A percentile compares a stretch with the other conserved stretches of the same genome.
phyloP scores from a whole-genome alignment of 192 early-diverging fungal species.

The Backusella psychrophila region DNA sequence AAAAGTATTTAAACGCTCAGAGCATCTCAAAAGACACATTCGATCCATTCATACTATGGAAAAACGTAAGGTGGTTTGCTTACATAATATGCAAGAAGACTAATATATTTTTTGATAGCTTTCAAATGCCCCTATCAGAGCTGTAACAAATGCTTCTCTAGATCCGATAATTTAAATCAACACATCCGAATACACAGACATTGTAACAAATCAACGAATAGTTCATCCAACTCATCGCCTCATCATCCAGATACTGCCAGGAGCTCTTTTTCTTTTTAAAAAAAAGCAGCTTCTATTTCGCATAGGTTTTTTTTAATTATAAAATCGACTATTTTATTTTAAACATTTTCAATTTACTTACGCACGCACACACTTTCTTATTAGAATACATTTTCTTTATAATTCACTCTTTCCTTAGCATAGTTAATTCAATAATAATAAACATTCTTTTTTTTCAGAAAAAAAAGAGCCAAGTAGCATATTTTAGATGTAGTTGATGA shows the following conservation, averaged over 20 bases:
- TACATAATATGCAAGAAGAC: not conserved
- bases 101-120: constrained; percentile 29
- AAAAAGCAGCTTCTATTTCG: not conserved
- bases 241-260: constrained; percentile 1
- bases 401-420: not conserved
- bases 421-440: not conserved
- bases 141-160: constrained; percentile 57
- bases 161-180: constrained; percentile 56
- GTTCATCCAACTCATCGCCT: not conserved
- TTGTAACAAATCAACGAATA: constrained; percentile 21
- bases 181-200: constrained; percentile 58
- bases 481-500: not conserved
- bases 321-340: constrained; percentile 13
- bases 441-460: not conserved
- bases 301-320: constrained; percentile 2
- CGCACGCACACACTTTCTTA: not conserved
- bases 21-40: constrained; percentile 59
- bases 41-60: constrained; percentile 61
- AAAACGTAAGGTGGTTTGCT: constrained; percentile 46
- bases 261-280: not conserved
- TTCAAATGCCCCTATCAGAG: constrained; percentile 50
- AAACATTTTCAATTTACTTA: constrained; percentile 8
- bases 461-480: not conserved
- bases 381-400: not conserved
- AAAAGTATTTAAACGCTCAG: constrained; percentile 59